phyloP scores from a whole-genome alignment of 441 rosid species.

The Daphne laureola region DNA sequence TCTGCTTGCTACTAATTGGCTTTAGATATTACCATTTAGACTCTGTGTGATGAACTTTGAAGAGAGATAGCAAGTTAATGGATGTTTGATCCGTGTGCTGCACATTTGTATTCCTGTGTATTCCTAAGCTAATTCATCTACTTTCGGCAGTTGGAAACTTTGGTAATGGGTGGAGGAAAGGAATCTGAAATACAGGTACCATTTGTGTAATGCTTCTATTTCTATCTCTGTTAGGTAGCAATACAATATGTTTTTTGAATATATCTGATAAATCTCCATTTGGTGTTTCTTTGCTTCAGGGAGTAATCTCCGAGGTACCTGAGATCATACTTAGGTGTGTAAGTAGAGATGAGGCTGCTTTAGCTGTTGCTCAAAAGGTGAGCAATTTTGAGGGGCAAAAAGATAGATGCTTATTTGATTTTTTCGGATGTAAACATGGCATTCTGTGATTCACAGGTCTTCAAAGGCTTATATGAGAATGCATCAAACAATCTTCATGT shows the following conservation, averaged over 20 bases:
- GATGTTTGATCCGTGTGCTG: too few relatives aligned
- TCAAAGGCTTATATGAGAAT: conserved; percentile 87
- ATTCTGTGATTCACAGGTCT: conserved; percentile 39
- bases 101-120: neutral
- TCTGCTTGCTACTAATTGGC: conserved; percentile 6
- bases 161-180: conserved; percentile 56
- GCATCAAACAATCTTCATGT: conserved; percentile 70
- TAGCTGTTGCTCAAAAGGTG: conserved; percentile 96
- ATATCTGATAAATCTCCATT: neutral
- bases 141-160: conserved; percentile 74
- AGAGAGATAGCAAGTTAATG: too few relatives aligned
- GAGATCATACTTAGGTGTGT: conserved; percentile 92
- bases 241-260: conserved; percentile 1
- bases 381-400: neutral
- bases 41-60: too few relatives aligned
- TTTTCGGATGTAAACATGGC: neutral
- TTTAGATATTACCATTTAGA: too few relatives aligned
- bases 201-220: conserved; percentile 9
- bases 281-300: conserved; percentile 32
- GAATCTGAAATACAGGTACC: conserved; percentile 91
- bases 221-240: neutral
- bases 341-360: conserved; percentile 95
- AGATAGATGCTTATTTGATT: neutral
- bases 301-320: conserved; percentile 81
- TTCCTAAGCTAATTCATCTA: conserved; percentile 18